phyloP scores from a whole-genome alignment of 768 basidiomycete species.

The Plicaturopsis crispa region DNA sequence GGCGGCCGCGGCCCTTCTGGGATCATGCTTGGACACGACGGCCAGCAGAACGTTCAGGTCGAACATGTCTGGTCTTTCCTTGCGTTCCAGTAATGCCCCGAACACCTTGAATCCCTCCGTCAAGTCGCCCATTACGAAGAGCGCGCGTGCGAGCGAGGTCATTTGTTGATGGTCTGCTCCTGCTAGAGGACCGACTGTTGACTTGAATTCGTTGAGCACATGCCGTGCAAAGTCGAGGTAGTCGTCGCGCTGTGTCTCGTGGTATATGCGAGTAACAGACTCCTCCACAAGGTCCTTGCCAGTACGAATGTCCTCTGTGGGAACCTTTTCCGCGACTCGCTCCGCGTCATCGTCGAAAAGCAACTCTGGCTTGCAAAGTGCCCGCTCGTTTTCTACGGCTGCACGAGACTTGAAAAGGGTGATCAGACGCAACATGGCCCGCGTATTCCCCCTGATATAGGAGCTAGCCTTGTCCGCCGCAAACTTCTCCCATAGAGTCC shows the following conservation, averaged over 20 bases:
- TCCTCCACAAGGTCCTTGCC: slow-evolving; percentile 3
- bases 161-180: slow-evolving; percentile 41
- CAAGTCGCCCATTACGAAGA: slow-evolving; percentile 47
- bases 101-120: slow-evolving; percentile 40
- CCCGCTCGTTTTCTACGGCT: slow-evolving; percentile 10
- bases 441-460: slow-evolving; percentile 33
- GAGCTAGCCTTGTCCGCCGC: slow-evolving; percentile 30
- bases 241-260: slow-evolving; percentile 16
- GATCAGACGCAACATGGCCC: slow-evolving; percentile 32
- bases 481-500: slow-evolving; percentile 53
- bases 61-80: slow-evolving; percentile 49
- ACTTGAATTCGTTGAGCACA: slow-evolving; percentile 36
- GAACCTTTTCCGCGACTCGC: not conserved
- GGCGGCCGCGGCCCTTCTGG: slow-evolving; percentile 35
- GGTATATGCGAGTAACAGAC: too few relatives aligned
- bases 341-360: not conserved
- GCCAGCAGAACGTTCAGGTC: slow-evolving; percentile 61
- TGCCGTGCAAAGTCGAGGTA: slow-evolving; percentile 31
- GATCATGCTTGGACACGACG: slow-evolving; percentile 41
- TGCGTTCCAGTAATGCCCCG: slow-evolving; percentile 35
- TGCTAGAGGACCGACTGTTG: slow-evolving; percentile 36
- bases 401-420: slow-evolving; percentile 26
- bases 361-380: not conserved
- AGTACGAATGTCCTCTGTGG: slow-evolving; percentile 1
- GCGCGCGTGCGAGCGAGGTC: slow-evolving; percentile 56